A percentile compares a stretch with the other conserved stretches of the same genome.
These are phyloP conservation scores for Inonotus obliquus DNA, from an alignment of 1,284 basidiomycete genomes.

Conservation along the genomic window DNA sequence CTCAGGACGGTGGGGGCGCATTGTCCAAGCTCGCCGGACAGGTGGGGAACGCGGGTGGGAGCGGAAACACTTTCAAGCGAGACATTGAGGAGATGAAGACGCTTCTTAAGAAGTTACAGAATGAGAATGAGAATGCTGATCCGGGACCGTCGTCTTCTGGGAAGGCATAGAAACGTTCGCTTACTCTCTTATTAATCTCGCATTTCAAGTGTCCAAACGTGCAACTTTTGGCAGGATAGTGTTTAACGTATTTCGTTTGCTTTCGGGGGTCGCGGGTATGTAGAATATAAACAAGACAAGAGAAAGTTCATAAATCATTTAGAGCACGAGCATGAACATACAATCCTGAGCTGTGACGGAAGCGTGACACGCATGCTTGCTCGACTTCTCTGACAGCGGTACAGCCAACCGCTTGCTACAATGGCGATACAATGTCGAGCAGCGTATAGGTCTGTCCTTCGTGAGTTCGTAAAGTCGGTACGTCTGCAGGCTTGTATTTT, in stretches of 20 bases:
- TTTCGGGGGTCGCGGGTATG: no score
- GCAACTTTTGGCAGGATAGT: background rate
- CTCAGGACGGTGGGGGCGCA: conserved; percentile 47
- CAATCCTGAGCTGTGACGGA: no score
- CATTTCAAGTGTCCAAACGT: background rate
- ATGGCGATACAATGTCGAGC: conserved; percentile 17
- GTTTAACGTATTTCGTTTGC: no score
- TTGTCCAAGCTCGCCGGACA: conserved; percentile 15
- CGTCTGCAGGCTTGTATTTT: conserved; percentile 17
- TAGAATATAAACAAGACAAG: no score
- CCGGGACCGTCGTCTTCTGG: conserved; percentile 3
- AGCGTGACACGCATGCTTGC: no score
- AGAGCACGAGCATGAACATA: no score
- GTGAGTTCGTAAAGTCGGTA: conserved; percentile 41
- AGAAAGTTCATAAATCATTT: no score
- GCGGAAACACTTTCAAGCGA: conserved; percentile 53
- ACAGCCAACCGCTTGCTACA: background rate
- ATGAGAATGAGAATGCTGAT: background rate
- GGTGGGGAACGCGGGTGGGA: conserved; percentile 35
- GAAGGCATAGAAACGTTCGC: background rate
- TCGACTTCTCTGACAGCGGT: no score
- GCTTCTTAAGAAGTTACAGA: conserved; percentile 44
- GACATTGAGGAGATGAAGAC: conserved; percentile 67
- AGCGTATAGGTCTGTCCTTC: conserved; percentile 40
- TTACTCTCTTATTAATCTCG: background rate